These are phyloP conservation scores for Fusarium napiforme DNA, from an alignment of 2,329 filamentous ascomycete genomes.

Conservation along the genomic window DNA sequence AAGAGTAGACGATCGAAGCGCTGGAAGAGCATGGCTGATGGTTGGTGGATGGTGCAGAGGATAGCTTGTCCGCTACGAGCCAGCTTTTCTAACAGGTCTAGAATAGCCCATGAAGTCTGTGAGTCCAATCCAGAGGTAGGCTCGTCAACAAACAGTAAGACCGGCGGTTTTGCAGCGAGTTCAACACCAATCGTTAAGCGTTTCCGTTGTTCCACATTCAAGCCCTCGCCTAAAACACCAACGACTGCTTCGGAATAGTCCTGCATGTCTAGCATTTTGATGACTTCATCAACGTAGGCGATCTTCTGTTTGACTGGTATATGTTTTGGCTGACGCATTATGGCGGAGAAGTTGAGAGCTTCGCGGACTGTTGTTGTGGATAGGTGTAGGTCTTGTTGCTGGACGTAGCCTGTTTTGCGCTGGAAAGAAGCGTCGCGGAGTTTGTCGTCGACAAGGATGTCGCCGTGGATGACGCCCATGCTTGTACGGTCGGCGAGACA, in stretches of 20 bases:
- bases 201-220: conserved; percentile 69
- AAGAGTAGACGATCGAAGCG: conserved; percentile 69
- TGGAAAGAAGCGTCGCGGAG: conserved; percentile 82
- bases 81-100: conserved; percentile 67
- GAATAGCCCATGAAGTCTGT: conserved; percentile 69
- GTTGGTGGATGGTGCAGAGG: conserved; percentile 64
- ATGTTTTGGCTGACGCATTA: conserved; percentile 79
- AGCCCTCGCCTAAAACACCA: conserved; percentile 66
- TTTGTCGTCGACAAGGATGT: conserved; percentile 73
- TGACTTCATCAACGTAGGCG: conserved; percentile 83
- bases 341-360: conserved; percentile 83
- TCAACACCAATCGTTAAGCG: conserved; percentile 68
- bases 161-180: conserved; percentile 62
- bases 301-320: conserved; percentile 77
- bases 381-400: conserved; percentile 88
- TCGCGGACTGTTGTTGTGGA: conserved; percentile 84
- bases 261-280: conserved; percentile 70
- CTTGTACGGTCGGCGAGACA: conserved; percentile 83
- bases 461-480: conserved; percentile 84
- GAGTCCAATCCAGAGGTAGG: conserved; percentile 69
- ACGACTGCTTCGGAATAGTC: conserved; percentile 72
- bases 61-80: conserved; percentile 61
- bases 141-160: conserved; percentile 69
- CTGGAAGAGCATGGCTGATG: conserved; percentile 59
- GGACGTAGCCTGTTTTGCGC: conserved; percentile 86